Percentiles rank a stretch among this genome's conserved stretches.
Evolutionary conservation across 768 basidiomycete genomes (phyloP).

Genomic region (Gelatoporia subvermispora): DNA sequence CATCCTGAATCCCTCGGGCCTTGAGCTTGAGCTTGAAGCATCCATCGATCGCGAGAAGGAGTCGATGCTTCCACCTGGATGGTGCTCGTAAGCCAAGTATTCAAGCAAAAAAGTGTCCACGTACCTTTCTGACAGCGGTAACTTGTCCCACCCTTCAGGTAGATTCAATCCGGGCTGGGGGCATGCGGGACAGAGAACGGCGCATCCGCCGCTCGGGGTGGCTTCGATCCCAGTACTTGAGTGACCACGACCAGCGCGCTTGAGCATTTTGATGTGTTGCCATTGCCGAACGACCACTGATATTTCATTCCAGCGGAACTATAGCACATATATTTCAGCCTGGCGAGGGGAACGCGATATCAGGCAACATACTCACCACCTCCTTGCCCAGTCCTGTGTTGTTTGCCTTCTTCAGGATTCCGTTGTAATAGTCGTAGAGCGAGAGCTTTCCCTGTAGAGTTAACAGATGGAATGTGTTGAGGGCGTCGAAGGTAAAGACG

Average conservation of each 20-base stretch:
- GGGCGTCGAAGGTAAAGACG: too few species aligned
- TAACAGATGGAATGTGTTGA: too few species aligned
- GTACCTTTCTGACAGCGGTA: constrained; percentile 8
- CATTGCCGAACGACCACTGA: constrained; percentile 15
- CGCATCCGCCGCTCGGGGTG: constrained; percentile 9
- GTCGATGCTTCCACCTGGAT: constrained; percentile 19
- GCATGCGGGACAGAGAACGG: constrained; percentile 20
- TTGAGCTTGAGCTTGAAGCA: constrained; percentile 24
- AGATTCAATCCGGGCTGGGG: constrained; percentile 18
- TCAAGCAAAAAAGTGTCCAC: background rate
- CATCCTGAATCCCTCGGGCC: constrained; percentile 9
- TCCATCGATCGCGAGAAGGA: constrained; percentile 24
- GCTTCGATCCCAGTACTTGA: constrained; percentile 9
- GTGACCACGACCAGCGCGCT: constrained; percentile 18
- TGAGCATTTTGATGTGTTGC: constrained; percentile 16
- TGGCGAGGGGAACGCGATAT: too few species aligned
- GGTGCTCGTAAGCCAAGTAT: background rate
- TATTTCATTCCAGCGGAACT: too few species aligned
- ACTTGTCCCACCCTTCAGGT: constrained; percentile 12
- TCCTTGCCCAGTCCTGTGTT: too few species aligned
- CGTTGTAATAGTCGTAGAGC: too few species aligned
- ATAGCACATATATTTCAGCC: too few species aligned
- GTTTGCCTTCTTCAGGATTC: too few species aligned
- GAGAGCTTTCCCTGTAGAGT: too few species aligned
- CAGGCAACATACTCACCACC: too few species aligned